These are phyloP conservation scores for Abrus precatorius DNA, from an alignment of 306 rosid species.

Conservation along the genomic window DNA sequence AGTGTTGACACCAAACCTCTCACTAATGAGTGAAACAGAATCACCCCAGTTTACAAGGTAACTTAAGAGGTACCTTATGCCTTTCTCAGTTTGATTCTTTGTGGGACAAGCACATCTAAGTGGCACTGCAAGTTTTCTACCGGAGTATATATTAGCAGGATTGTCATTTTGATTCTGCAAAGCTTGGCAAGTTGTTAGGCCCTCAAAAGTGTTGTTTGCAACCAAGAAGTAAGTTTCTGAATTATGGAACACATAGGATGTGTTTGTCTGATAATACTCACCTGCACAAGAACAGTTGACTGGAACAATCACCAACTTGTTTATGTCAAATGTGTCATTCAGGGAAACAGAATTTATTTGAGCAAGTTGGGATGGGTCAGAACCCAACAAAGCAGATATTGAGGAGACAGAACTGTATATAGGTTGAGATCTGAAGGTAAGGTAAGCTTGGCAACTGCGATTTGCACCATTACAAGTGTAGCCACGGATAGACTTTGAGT, in stretches of 20 bases:
- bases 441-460: slow-evolving; percentile 76
- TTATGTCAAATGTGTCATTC: slow-evolving; percentile 57
- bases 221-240: slow-evolving; percentile 46
- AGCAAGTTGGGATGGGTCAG: slow-evolving; percentile 70
- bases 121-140: slow-evolving; percentile 64
- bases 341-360: slow-evolving; percentile 61
- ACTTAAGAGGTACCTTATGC: slow-evolving; percentile 67
- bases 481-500: slow-evolving; percentile 65
- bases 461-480: slow-evolving; percentile 72
- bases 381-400: slow-evolving; percentile 65
- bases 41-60: slow-evolving; percentile 60
- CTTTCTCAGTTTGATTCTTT: slow-evolving; percentile 68
- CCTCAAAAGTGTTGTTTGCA: slow-evolving; percentile 73
- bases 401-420: slow-evolving; percentile 69
- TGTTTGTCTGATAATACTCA: slow-evolving; percentile 72
- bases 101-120: slow-evolving; percentile 98
- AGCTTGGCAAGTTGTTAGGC: slow-evolving; percentile 87
- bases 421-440: slow-evolving; percentile 79
- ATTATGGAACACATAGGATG: slow-evolving; percentile 51
- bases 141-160: slow-evolving; percentile 42
- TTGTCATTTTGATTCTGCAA: slow-evolving; percentile 54
- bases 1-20: slow-evolving; percentile 52
- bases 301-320: slow-evolving; percentile 75
- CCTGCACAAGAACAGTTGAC: slow-evolving; percentile 78
- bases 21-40: slow-evolving; percentile 50